Conservation (phyloP, 1,284 basidiomycete species). For the Austroboletus novae-zelandiae region DNA sequence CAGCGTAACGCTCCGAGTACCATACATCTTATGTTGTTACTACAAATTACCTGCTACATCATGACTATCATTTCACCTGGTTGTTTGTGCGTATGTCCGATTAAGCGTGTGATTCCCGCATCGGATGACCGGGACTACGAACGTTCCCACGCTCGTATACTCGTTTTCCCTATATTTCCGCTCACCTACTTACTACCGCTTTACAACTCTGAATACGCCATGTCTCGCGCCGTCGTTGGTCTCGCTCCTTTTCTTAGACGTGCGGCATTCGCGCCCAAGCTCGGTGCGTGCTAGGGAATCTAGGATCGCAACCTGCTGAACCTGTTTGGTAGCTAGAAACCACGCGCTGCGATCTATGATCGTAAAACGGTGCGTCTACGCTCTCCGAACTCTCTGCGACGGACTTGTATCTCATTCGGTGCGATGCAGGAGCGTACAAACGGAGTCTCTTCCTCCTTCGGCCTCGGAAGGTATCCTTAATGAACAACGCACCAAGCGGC, state of each 20-base stretch:
- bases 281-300: constrained; percentile 37
- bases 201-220: constrained; percentile 34
- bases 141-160: constrained; percentile 20
- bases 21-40: constrained; percentile 2
- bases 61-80: too few relatives aligned
- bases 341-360: constrained; percentile 42
- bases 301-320: not conserved
- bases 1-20: constrained; percentile 7
- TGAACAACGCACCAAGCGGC: constrained; percentile 80
- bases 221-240: constrained; percentile 55
- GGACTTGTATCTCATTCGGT: not conserved
- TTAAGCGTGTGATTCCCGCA: constrained; percentile 11
- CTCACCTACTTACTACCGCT: not conserved
- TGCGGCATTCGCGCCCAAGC: constrained; percentile 45
- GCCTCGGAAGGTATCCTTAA: constrained; percentile 75
- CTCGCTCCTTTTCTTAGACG: constrained; percentile 53
- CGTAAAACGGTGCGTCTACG: constrained; percentile 44
- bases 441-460: constrained; percentile 59
- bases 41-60: too few relatives aligned
- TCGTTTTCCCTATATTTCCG: not conserved
- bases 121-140: not conserved
- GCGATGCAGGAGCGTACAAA: constrained; percentile 51
- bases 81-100: too few relatives aligned
- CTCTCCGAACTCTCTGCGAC: not conserved
- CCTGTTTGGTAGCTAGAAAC: constrained; percentile 38